These are phyloP conservation scores for Pittosporum tobira DNA, from an alignment of 129 eudicot species.

Conservation along the genomic window DNA sequence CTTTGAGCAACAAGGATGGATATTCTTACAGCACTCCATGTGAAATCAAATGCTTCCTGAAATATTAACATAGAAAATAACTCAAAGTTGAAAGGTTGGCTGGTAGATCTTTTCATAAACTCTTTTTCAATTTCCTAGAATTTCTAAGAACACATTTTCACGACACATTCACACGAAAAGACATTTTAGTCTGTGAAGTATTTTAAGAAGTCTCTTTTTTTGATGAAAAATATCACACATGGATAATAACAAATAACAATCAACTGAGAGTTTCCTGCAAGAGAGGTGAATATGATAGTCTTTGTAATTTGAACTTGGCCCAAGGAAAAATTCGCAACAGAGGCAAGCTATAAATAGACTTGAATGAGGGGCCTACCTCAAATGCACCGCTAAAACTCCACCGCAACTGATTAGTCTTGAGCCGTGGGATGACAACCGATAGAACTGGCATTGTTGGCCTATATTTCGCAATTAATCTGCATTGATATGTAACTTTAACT, in stretches of 20 bases:
- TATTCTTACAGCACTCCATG: not conserved
- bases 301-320: not conserved
- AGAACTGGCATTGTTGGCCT: slow-evolving; percentile 77
- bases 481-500: slow-evolving; percentile 1
- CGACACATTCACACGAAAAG: not conserved
- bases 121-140: not conserved
- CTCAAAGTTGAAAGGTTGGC: too few relatives aligned
- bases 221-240: not conserved
- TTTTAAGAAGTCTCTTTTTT: not conserved
- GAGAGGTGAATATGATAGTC: not conserved
- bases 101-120: too few relatives aligned
- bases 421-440: slow-evolving; percentile 66
- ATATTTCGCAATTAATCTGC: slow-evolving; percentile 67
- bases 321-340: not conserved
- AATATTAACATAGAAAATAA: too few relatives aligned
- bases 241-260: not conserved
- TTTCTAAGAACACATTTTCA: too few relatives aligned
- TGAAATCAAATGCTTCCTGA: not conserved
- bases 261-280: slow-evolving; percentile 2
- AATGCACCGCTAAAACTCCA: slow-evolving; percentile 79
- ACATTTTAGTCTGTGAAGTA: not conserved
- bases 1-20: not conserved
- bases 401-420: slow-evolving; percentile 49
- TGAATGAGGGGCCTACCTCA: slow-evolving; percentile 32
- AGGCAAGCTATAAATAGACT: not conserved